A percentile compares a stretch with the other conserved stretches of the same genome.
Conservation (phyloP, 192 early-diverging fungal species). For the Umbelopsis ramanniana region DNA sequence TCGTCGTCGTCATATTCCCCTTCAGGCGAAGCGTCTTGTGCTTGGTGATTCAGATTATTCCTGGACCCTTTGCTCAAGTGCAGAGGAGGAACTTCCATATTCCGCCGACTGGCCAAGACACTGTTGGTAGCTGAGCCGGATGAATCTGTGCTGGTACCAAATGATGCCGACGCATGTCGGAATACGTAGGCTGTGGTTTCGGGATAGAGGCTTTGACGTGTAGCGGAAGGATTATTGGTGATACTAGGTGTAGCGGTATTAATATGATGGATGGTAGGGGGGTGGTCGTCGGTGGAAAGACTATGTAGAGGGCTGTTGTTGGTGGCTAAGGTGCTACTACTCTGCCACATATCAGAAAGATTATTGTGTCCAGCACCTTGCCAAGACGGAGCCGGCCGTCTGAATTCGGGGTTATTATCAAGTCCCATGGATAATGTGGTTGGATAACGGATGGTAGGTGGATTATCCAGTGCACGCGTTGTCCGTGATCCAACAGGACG, state of each 20-base stretch:
- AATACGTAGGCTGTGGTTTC: background rate
- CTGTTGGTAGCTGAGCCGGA: background rate
- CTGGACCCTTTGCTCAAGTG: background rate
- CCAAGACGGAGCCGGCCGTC: conserved; percentile 18
- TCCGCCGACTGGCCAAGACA: background rate
- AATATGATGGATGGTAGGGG: background rate
- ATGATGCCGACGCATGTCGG: background rate
- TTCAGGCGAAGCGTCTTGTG: background rate
- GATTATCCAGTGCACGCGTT: background rate
- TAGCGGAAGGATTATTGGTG: background rate
- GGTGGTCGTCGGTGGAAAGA: background rate
- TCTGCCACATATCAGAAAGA: background rate
- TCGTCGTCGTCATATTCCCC: background rate
- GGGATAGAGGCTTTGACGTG: background rate
- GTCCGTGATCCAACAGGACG: background rate
- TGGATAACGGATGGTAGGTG: background rate
- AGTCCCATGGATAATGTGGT: background rate
- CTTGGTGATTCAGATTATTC: background rate
- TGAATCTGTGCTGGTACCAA: conserved; percentile 12
- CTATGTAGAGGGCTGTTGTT: background rate
- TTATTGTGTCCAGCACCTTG: background rate
- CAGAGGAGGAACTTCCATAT: background rate
- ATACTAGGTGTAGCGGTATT: background rate
- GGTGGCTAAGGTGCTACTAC: background rate
- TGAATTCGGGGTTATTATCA: background rate